Evolutionary conservation across 768 basidiomycete genomes (phyloP), one percentile per base, ranked within the genome.

Genomic region (Pisolithus albus): DNA sequence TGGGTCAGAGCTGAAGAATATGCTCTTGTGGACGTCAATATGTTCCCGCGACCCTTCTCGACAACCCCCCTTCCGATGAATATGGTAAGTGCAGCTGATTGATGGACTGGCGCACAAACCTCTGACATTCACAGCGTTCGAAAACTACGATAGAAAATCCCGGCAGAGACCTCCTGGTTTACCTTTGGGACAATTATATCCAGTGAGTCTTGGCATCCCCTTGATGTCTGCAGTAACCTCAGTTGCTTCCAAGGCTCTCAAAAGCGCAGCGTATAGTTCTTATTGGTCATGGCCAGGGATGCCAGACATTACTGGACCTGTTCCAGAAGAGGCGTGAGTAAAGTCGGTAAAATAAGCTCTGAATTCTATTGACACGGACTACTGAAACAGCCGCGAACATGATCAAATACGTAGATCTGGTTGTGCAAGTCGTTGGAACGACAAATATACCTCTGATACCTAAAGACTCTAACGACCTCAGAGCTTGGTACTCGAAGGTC

Each of bases 101-200:
- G 41, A 19, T 40, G 40, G 7, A n/a, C 7, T 42, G 18, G 36
- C 55, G 36, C 23, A 18, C 16, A 55, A 18, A 41, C 11, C 32
- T 18, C 42, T 26, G 40, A 42, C 21, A 23, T 43, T 43, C 28
- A 38, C 26, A 77, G 77, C 70, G 74, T 34, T 52, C 65, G 7
- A 81, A 74, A 56, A 55, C 69, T 15, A 57, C 65, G 10, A n/a
- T 21, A 48, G 76, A 74, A 44, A 73, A 77, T 41, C 72, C 75
- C 39, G 76, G 74, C 7, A 75, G 66, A 45, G 81, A 87, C 26
- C 69, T 94, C 21, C 64, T 95, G 52, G 75, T 76, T 4, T 95
- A 97, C 64, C 67, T 98, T 10, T 99, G 96, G 96, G 95, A 98
- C 66, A 95, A 97, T 61, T 94, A 93, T 61, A 75, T 98, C 55